A percentile compares a stretch with the other conserved stretches of the same genome.
Conservation (phyloP, 2,329 filamentous ascomycete genomes). For the Paecilomyces sp. region DNA sequence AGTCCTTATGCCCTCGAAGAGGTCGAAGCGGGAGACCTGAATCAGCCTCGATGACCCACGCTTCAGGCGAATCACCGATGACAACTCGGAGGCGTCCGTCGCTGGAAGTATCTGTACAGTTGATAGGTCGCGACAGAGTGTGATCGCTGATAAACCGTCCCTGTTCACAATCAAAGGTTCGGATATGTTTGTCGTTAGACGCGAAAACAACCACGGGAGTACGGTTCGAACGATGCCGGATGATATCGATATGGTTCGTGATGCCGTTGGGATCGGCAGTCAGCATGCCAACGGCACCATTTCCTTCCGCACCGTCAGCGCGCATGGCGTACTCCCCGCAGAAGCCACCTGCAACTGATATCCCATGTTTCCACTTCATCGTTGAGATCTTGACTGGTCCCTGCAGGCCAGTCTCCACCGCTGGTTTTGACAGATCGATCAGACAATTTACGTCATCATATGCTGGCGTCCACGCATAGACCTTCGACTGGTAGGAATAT, state of each 20-base stretch:
- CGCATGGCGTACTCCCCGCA: conserved; percentile 50
- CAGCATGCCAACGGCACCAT: conserved; percentile 38
- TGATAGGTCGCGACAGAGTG: conserved; percentile 32
- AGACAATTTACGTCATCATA: conserved; percentile 35
- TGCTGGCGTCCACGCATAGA: conserved; percentile 44
- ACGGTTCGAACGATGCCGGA: conserved; percentile 40
- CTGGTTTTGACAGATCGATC: conserved; percentile 42
- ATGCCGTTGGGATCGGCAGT: conserved; percentile 46
- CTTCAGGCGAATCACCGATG: conserved; percentile 36
- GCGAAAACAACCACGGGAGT: conserved; percentile 47
- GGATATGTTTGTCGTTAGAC: conserved; percentile 51
- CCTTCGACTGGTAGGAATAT: conserved; percentile 42
- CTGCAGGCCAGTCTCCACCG: conserved; percentile 27
- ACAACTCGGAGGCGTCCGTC: conserved; percentile 38
- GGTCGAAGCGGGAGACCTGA: conserved; percentile 31
- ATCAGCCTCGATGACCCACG: conserved; percentile 37
- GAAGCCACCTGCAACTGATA: conserved; percentile 51
- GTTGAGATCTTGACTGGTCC: conserved; percentile 44
- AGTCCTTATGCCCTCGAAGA: conserved; percentile 35
- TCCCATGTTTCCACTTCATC: conserved; percentile 42
- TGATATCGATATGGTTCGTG: conserved; percentile 53
- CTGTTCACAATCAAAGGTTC: conserved; percentile 47
- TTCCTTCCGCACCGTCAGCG: conserved; percentile 24
- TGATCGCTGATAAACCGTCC: conserved; percentile 33
- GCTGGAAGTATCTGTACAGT: conserved; percentile 38